Conservation (phyloP, 352 stramenopile genomes). For the Phytopythium helicoides region DNA sequence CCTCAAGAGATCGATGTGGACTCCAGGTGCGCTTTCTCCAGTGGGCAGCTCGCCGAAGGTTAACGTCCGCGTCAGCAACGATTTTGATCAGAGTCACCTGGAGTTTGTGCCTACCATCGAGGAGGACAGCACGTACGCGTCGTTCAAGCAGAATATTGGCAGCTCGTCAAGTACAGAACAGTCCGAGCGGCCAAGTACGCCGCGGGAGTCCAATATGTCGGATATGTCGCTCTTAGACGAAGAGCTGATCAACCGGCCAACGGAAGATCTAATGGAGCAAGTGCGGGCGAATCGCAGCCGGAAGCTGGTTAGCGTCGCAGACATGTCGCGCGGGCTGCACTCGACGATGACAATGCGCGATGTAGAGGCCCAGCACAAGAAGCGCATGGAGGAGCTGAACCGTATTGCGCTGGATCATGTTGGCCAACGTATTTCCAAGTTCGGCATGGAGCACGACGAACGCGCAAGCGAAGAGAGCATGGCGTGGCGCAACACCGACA, state of each 20-base stretch:
- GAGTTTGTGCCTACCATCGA: slow-evolving; percentile 15
- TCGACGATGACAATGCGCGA: slow-evolving; percentile 37
- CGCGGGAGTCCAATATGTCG: slow-evolving; percentile 13
- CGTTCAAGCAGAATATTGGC: slow-evolving; percentile 15
- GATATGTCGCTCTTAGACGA: slow-evolving; percentile 28
- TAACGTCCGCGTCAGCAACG: slow-evolving; percentile 7
- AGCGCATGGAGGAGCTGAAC: slow-evolving; percentile 58
- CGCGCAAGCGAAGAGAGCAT: slow-evolving; percentile 9
- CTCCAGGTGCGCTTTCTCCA: not conserved
- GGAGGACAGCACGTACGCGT: slow-evolving; percentile 12
- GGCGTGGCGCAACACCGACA: slow-evolving; percentile 38
- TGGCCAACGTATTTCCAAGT: slow-evolving; percentile 40
- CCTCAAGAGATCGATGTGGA: slow-evolving; percentile 2
- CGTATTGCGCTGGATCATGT: slow-evolving; percentile 44
- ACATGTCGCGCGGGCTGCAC: slow-evolving; percentile 10
- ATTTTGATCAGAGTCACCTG: slow-evolving; percentile 13
- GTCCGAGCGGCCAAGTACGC: slow-evolving; percentile 17
- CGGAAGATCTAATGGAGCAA: slow-evolving; percentile 42
- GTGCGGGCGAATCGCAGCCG: slow-evolving; percentile 35
- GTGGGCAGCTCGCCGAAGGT: not conserved
- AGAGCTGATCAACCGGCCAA: slow-evolving; percentile 46
- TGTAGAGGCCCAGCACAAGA: slow-evolving; percentile 41
- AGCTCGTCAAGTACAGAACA: slow-evolving; percentile 20
- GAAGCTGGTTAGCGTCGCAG: slow-evolving; percentile 2
- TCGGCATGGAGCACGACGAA: slow-evolving; percentile 19